These are phyloP conservation scores for Calonectria crousiana DNA, from an alignment of 2,329 filamentous ascomycete species.

Conservation along the genomic window DNA sequence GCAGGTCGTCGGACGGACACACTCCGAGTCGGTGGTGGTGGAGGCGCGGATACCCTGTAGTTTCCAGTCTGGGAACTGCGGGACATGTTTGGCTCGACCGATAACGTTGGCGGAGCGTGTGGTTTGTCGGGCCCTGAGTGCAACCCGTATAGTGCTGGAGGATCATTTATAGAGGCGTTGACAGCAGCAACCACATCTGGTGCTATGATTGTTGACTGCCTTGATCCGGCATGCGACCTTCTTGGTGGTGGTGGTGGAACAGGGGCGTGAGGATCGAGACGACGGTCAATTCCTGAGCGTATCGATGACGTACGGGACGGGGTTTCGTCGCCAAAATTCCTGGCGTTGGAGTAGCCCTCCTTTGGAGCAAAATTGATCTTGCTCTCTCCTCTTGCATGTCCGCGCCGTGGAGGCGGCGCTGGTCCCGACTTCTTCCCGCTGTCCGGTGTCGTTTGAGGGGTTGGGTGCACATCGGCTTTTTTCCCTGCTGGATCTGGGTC, in stretches of 20 bases:
- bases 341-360: constrained; percentile 23
- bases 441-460: constrained; percentile 48
- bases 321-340: constrained; percentile 51
- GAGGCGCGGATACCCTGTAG: constrained; percentile 48
- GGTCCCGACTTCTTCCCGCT: constrained; percentile 59
- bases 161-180: constrained; percentile 45
- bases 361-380: constrained; percentile 43
- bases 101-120: constrained; percentile 15
- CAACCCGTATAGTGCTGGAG: constrained; percentile 33
- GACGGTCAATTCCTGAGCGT: constrained; percentile 60
- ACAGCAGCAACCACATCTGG: constrained; percentile 47
- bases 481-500: constrained; percentile 67
- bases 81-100: constrained; percentile 23
- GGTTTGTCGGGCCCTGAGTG: constrained; percentile 35
- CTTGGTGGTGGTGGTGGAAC: constrained; percentile 69
- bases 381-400: constrained; percentile 61
- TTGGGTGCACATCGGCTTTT: constrained; percentile 52
- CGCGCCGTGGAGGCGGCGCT: constrained; percentile 63
- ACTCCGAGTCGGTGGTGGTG: constrained; percentile 61
- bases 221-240: constrained; percentile 57
- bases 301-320: constrained; percentile 63
- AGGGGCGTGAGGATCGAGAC: constrained; percentile 57
- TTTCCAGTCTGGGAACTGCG: constrained; percentile 31
- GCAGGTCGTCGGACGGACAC: constrained; percentile 58
- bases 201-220: constrained; percentile 41